Base-by-base conservation (phyloP, 305 asterid species). In the Fraxinus ornus region DNA sequence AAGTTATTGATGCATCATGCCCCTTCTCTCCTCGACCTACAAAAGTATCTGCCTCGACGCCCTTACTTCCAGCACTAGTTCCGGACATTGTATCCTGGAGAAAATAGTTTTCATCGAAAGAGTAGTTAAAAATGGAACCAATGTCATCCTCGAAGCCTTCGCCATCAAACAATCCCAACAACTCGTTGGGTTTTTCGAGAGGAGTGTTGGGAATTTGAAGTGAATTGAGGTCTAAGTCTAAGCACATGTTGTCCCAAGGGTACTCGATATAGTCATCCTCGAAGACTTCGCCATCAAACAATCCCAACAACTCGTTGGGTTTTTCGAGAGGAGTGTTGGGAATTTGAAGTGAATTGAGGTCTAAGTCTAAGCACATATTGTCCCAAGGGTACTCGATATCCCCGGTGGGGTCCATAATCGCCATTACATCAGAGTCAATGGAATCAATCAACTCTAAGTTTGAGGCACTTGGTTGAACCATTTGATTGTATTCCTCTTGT, bases 371-470 rank as follows among this genome's bases (percentile, higher is more conserved):
- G 79, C 91, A 91, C 62, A 93, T 17, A 5, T 49, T 78, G 83
- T 86, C 90, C 98, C 98, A 94, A 0, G 91, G 95, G 19, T 88
- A 88, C 75, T 86, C 95, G 7, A 85, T 89, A 49, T 89, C 89
- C 57, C 85, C 88, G 3, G 75, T 75, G 3, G 86, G 88, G 17
- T 83, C 90, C 87, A 90, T 87, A 32, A 72, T 78, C 26, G 76
- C 70, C 60, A 86, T 70, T 84, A 77, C 82, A 2, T 84, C 83
- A 0, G 88, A 70, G n/a, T 79, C 87, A 0, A 7, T 17, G 21
- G 82, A 37, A 66, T 77, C 88, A 21, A 36, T 66, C 7, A 85
- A 76, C 60, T 84, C 89, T 22, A 75, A 44, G 83, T 83, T 76
- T 2, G 86, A 82, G 64, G 19, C 26, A 55, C 82, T 76, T 37